Base-by-base conservation (phyloP, 2,329 filamentous ascomycete species). In the Xylariaceae sp. region DNA sequence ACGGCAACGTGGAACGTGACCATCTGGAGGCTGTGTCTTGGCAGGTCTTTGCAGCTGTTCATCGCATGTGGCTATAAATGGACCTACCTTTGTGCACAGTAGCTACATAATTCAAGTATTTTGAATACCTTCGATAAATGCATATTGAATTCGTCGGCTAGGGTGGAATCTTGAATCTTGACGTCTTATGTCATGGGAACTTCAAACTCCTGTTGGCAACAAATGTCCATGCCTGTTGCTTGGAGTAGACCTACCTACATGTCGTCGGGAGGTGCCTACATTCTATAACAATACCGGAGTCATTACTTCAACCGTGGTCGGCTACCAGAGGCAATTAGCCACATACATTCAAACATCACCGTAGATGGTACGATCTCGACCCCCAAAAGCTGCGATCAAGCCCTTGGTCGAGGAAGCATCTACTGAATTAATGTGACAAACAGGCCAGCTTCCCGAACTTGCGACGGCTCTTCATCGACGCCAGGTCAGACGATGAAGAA, bases 401-500 rank as follows among this genome's bases (percentile, higher is more conserved):
- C 19, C 21, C 44, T 40, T 32, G 5, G 13, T 16, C 22, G 10
- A 22, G 29, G 21, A 47, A 47, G 7, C 26, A 10, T 48, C n/a
- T 32, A 42, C 54, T 59, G 16, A 58, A 40, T 19, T 13, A 5
- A 39, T 36, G 43, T n/a, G 7, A 26, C 39, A 15, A 49, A 15
- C 67, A 88, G 76, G 88, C 87, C 37, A 92, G 85, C 69, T 83
- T 97, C 49, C 94, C 94, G 34, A 97, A 99, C 68, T 80, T 99
- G n/a, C 86, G 94, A 47, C 88, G 94, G 13, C 85, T 99, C 56
- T 97, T 99, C 68, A 92, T 96, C 49, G 92, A 97, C 74, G 88
- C 92, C 30, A 83, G 94, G 54, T 92, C 89, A 2, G 92, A 97
- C 67, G 86, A 88, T 51, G 94, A 99, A 71, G 94, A 97, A 72